Conservation (phyloP, 208 protist genomes). For the Leishmania tarentolae region DNA sequence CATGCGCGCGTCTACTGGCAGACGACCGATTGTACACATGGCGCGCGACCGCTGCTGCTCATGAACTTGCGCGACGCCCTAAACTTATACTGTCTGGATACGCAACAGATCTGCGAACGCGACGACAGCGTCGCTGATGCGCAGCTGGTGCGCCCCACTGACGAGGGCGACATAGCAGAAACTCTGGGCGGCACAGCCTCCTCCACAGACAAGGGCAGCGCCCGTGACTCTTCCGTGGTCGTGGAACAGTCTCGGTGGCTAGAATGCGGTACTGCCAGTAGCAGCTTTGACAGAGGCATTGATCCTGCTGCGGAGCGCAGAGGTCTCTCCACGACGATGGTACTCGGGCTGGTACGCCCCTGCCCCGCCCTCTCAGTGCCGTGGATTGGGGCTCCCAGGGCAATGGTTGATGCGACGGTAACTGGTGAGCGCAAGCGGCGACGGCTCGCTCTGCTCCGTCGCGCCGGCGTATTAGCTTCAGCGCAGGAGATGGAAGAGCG, state of each 20-base stretch:
- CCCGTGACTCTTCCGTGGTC: background rate
- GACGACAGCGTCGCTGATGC: background rate
- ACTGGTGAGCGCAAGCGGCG: background rate
- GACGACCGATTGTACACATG: background rate
- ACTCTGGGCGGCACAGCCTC: background rate
- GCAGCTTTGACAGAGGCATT: background rate
- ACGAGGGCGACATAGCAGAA: background rate
- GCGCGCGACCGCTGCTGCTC: background rate
- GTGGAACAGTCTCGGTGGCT: background rate
- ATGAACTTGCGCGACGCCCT: slow-evolving; percentile 8
- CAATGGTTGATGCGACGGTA: background rate
- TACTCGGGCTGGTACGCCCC: slow-evolving; percentile 8
- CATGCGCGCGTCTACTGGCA: slow-evolving; percentile 2
- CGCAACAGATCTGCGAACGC: background rate
- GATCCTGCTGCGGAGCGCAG: background rate
- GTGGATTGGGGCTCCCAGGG: background rate
- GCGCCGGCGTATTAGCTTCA: slow-evolving; percentile 12
- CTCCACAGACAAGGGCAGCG: background rate
- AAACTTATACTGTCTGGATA: background rate
- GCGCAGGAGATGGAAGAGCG: slow-evolving; percentile 8
- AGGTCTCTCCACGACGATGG: background rate
- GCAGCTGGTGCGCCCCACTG: background rate
- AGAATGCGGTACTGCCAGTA: background rate
- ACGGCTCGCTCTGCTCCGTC: slow-evolving; percentile 11
- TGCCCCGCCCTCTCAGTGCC: background rate